Conservation (phyloP, 2,329 filamentous ascomycete genomes). For the Ceratocystis harringtonii region DNA sequence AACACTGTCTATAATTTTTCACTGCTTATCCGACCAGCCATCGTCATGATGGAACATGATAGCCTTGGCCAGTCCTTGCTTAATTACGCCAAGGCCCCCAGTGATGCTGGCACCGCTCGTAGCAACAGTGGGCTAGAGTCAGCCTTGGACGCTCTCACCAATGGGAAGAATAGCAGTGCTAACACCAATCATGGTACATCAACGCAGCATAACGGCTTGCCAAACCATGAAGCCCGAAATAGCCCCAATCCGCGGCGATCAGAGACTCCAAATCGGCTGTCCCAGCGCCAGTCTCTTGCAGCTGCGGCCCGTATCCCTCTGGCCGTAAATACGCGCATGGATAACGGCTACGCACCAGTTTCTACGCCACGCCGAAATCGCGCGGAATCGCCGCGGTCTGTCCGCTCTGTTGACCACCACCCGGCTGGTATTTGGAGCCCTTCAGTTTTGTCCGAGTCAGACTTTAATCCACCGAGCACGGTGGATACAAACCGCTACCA, state of each 20-base stretch:
- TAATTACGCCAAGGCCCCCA: constrained; percentile 14
- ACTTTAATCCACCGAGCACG: constrained; percentile 18
- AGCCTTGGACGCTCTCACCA: constrained; percentile 12
- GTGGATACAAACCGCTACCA: constrained; percentile 12
- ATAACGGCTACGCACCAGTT: not conserved
- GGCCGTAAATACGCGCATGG: not conserved
- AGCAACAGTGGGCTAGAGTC: constrained; percentile 12
- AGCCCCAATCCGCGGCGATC: constrained; percentile 11
- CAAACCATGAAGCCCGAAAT: not conserved
- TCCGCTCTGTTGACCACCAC: constrained; percentile 14
- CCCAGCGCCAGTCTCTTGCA: constrained; percentile 11
- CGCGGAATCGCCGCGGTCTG: constrained; percentile 11
- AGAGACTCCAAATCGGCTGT: constrained; percentile 11
- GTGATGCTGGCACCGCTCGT: constrained; percentile 9
- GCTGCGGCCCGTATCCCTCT: constrained; percentile 13
- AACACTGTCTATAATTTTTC: not conserved
- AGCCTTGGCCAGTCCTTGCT: constrained; percentile 12
- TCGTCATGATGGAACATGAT: constrained; percentile 6
- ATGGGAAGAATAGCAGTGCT: not conserved
- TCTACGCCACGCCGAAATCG: constrained; percentile 7
- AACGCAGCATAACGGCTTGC: not conserved
- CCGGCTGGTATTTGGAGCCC: constrained; percentile 18
- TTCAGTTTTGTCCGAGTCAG: constrained; percentile 18
- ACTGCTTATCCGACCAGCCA: not conserved
- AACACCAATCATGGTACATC: not conserved